Percentiles rank a stretch among this genome's conserved stretches.
phyloP scores from a whole-genome alignment of 2,329 filamentous ascomycete genomes.

The Aureobasidium sp. region DNA sequence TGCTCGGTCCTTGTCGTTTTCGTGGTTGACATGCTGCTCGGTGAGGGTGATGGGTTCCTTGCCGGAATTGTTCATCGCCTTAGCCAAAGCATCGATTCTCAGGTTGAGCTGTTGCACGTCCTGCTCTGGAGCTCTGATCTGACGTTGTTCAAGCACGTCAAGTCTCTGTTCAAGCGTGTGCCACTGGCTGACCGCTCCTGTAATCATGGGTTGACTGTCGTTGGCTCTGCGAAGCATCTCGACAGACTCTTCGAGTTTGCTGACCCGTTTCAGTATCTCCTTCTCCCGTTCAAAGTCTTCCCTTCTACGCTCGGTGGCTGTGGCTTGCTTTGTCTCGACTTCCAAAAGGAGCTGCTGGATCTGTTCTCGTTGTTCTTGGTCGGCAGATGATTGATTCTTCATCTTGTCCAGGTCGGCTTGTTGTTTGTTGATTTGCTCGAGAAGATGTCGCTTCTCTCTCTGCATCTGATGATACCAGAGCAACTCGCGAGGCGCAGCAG shows the following conservation, averaged over 20 bases:
- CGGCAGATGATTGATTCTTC: neutral
- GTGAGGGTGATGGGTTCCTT: neutral
- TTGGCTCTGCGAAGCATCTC: neutral
- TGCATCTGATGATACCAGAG: slow-evolving; percentile 10
- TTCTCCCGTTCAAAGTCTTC: slow-evolving; percentile 9
- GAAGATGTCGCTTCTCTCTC: neutral
- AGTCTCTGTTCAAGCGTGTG: neutral
- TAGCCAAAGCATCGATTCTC: neutral
- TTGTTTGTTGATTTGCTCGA: neutral
- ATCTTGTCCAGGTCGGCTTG: neutral
- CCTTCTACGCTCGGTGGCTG: neutral
- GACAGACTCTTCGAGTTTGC: neutral
- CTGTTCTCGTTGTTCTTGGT: neutral
- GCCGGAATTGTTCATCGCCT: neutral
- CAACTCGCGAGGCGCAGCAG: neutral
- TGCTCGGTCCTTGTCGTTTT: neutral
- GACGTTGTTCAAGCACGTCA: slow-evolving; percentile 5
- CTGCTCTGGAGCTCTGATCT: neutral
- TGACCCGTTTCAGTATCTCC: slow-evolving; percentile 1
- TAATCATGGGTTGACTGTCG: neutral
- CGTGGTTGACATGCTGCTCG: neutral
- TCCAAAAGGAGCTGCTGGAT: neutral
- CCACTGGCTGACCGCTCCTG: neutral
- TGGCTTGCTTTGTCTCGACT: neutral
- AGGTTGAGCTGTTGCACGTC: neutral